Evolutionary conservation across 2,329 filamentous ascomycete genomes (phyloP).

Genomic region (Aspergillus sclerotialis): DNA sequence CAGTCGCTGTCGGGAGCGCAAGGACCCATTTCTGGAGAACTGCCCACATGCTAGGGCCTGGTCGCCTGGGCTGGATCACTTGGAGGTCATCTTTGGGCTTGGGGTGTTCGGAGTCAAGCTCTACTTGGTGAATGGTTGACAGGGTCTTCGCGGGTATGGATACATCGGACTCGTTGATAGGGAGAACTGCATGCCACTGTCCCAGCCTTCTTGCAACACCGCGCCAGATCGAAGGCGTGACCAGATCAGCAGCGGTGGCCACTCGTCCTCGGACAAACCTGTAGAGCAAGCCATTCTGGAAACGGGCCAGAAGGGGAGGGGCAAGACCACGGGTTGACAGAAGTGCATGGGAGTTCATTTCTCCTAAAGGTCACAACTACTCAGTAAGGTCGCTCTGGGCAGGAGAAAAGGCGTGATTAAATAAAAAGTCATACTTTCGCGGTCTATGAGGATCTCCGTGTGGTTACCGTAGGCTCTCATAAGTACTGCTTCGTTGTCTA

Average conservation of each 20-base stretch:
- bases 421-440: constrained; percentile 61
- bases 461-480: constrained; percentile 91
- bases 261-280: constrained; percentile 77
- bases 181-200: constrained; percentile 79
- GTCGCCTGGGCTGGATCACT: constrained; percentile 56
- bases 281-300: constrained; percentile 94
- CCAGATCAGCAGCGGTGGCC: constrained; percentile 73
- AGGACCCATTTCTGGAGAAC: constrained; percentile 94
- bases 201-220: constrained; percentile 79
- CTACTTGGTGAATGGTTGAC: constrained; percentile 14
- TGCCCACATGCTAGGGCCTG: constrained; percentile 84
- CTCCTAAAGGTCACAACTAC: constrained; percentile 40
- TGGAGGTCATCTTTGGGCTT: constrained; percentile 11
- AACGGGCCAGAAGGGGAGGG: constrained; percentile 79
- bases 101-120: constrained; percentile 11
- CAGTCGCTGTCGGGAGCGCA: constrained; percentile 68
- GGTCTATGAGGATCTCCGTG: constrained; percentile 91
- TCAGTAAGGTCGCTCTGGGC: constrained; percentile 30
- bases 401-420: constrained; percentile 6
- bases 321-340: constrained; percentile 78
- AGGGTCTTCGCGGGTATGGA: constrained; percentile 10
- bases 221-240: constrained; percentile 66
- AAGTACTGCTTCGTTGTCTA: constrained; percentile 79
- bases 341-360: constrained; percentile 68
- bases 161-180: constrained; percentile 43